Evolutionary conservation across 805 yeast genomes (phyloP), one percentile per base, ranked within the genome.

Genomic region (Jamesozyma piceae): DNA sequence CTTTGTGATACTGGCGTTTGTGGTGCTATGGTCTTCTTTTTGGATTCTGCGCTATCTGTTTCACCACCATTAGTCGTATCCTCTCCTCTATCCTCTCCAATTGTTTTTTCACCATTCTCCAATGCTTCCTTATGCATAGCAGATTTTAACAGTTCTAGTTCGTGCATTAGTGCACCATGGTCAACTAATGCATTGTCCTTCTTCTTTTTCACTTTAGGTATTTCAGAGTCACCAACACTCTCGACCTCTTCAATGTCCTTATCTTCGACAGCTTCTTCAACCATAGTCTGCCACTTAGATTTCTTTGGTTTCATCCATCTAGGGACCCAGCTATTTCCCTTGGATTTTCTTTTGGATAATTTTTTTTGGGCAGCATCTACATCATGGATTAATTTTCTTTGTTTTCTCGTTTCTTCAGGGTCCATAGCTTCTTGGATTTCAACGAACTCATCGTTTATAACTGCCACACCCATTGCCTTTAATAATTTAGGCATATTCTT

Each of bases 391-490:
- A 92, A 68, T 55, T 85, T 78, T 46, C 96, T 71, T 55, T 88
- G 94, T 50, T 90, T 77, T 50, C 88, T 88, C 20, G 77, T 74
- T 53, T 81, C 78, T 51, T 86, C 95, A 2, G 95, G 86, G 61
- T 90, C 95, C 0, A 96, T 94, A 5, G 55, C 53, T 57, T 90
- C 97, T 59, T 89, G 97, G 51, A 92, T 89, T 62, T 92, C 98
- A 17, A 84, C 81, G 58, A 92, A 92, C 59, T 89, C 95, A 45
- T 92, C 98, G 48, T 82, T 77, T 34, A 88, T 60, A 4, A 92
- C 87, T 43, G 84, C 82, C 78, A 94, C 82, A 3, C 84, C 89
- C 33, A 85, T 53, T 39, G 66, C 63, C 48, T 74, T 73, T 49
- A 92, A 60, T 35, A 92, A 70, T 52, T 77, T 77, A 1, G 99